These are phyloP conservation scores for Cinnamomum chago DNA, from an alignment of 164 flowering plant species.

Conservation along the genomic window DNA sequence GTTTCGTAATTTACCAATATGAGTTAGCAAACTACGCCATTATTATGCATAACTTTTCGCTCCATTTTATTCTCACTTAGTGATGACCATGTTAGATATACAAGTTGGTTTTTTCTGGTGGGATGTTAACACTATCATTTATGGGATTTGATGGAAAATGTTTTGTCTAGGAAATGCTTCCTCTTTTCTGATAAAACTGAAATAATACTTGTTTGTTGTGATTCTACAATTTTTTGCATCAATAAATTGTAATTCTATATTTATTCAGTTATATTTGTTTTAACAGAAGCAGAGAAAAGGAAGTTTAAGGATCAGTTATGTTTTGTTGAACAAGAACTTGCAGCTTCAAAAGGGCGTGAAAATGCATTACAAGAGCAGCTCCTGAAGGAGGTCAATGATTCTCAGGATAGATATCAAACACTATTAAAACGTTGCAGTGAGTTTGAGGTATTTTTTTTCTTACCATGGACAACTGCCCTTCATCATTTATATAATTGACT, in stretches of 20 bases:
- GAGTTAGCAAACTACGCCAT: neutral
- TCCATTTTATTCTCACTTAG: too few species aligned
- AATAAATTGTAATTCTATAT: neutral
- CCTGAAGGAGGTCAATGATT: slow-evolving; percentile 63
- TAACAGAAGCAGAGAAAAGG: slow-evolving; percentile 69
- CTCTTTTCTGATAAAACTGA: neutral
- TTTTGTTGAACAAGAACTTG: slow-evolving; percentile 80
- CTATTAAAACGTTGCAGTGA: slow-evolving; percentile 49
- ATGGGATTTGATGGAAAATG: neutral
- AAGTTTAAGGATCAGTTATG: slow-evolving; percentile 51
- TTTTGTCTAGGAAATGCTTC: neutral
- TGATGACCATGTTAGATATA: too few species aligned
- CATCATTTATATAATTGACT: neutral
- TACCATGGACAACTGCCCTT: neutral
- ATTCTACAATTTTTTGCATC: neutral
- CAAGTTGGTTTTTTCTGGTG: neutral
- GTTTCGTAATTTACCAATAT: neutral
- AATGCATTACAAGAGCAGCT: slow-evolving; percentile 66
- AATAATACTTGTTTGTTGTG: neutral
- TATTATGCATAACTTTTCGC: neutral
- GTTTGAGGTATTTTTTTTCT: slow-evolving; percentile 55
- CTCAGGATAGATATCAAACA: slow-evolving; percentile 53
- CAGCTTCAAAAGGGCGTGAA: slow-evolving; percentile 90
- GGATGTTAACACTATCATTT: neutral
- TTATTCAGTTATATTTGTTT: slow-evolving; percentile 9